Percentiles rank a stretch among this genome's conserved stretches.
phyloP scores from a whole-genome alignment of 2,329 filamentous ascomycete species.

The Erysiphe pulchra region DNA sequence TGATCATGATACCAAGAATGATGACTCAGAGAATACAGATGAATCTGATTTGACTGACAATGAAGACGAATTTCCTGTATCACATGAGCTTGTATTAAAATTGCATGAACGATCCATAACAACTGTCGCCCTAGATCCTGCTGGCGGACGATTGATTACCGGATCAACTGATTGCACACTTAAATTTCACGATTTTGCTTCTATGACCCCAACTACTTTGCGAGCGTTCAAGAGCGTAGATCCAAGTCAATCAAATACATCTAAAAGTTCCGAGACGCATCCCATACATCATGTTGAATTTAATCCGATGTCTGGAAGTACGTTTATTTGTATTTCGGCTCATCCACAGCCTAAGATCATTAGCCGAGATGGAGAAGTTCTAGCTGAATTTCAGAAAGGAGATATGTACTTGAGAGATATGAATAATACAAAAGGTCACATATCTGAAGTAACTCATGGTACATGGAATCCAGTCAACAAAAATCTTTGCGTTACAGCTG shows the following conservation, averaged over 20 bases:
- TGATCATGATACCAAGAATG: conserved; percentile 13
- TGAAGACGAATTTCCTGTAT: conserved; percentile 72
- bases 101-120: conserved; percentile 79
- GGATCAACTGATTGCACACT: conserved; percentile 76
- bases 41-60: conserved; percentile 32
- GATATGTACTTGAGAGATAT: conserved; percentile 97
- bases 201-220: conserved; percentile 84
- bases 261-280: conserved; percentile 55
- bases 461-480: conserved; percentile 76
- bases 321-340: conserved; percentile 68
- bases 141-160: conserved; percentile 66
- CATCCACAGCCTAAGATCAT: conserved; percentile 78
- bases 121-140: conserved; percentile 57
- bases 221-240: conserved; percentile 85
- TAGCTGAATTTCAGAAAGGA: conserved; percentile 82
- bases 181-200: conserved; percentile 84
- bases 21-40: conserved; percentile 19
- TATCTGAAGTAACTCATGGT: conserved; percentile 71
- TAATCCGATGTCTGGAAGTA: conserved; percentile 53
- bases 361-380: conserved; percentile 61
- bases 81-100: conserved; percentile 78
- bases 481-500: conserved; percentile 70
- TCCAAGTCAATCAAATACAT: conserved; percentile 50
- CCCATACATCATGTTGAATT: conserved; percentile 71
- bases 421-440: conserved; percentile 91